Percentiles rank a stretch among this genome's conserved stretches.
These are phyloP conservation scores for Aspergillus biplanus DNA, from an alignment of 495 filamentous ascomycete genomes.

Conservation along the genomic window DNA sequence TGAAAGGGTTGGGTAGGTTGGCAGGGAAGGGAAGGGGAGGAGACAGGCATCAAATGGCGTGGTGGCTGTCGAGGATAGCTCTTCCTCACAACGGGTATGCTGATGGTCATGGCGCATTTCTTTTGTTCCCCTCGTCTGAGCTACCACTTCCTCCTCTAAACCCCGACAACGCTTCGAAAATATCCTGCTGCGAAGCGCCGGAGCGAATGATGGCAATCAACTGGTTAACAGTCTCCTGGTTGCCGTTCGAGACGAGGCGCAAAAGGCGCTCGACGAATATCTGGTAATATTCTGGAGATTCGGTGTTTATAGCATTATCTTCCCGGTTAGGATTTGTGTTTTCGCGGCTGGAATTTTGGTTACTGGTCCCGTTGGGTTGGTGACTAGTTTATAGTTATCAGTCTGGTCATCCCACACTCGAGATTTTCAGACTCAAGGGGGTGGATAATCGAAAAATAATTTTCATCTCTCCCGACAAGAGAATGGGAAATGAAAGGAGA, in stretches of 20 bases:
- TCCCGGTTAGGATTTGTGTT: conserved; percentile 1
- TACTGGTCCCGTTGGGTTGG: conserved; percentile 12
- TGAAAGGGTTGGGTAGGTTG: conserved; percentile 43
- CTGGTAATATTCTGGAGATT: conserved; percentile 32
- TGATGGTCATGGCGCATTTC: conserved; percentile 3
- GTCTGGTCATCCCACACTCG: neutral
- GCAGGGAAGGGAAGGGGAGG: conserved; percentile 25
- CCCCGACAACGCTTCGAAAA: conserved; percentile 31
- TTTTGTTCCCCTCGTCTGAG: neutral
- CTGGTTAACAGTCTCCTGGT: conserved; percentile 29
- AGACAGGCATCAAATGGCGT: neutral
- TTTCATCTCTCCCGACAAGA: neutral
- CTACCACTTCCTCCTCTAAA: neutral
- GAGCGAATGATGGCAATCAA: conserved; percentile 39
- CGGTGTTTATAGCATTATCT: neutral
- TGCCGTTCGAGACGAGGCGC: conserved; percentile 30
- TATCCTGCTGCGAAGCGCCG: conserved; percentile 37
- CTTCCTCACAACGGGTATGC: neutral
- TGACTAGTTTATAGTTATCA: conserved; percentile 15
- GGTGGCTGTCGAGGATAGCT: neutral
- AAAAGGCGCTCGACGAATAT: conserved; percentile 37
- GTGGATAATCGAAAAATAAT: neutral
- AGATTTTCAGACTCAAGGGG: neutral
- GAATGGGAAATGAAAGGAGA: neutral
- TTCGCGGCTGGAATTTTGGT: conserved; percentile 9